A percentile compares a stretch with the other conserved stretches of the same genome.
phyloP scores from a whole-genome alignment of 331 rosid species.

The Stylosanthes scabra region DNA sequence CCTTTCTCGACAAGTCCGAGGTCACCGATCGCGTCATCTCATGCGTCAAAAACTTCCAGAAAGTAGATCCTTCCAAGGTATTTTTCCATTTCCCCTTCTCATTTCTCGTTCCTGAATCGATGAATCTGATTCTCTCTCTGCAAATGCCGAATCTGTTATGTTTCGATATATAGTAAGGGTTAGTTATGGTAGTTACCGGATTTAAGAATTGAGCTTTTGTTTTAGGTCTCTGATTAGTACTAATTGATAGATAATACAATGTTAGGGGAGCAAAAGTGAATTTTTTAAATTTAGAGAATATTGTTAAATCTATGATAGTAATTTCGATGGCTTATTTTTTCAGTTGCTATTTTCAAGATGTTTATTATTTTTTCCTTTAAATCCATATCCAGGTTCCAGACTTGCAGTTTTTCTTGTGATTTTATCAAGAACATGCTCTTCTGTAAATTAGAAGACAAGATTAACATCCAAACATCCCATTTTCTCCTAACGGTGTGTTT shows the following conservation, averaged over 20 bases:
- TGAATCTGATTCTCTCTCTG: neutral
- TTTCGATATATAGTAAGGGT: too few species aligned
- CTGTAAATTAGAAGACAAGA: neutral
- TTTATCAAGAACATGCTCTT: neutral
- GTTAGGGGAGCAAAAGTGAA: neutral
- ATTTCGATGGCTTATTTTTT: neutral
- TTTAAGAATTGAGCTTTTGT: too few species aligned
- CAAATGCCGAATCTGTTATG: too few species aligned
- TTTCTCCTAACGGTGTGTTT: too few species aligned
- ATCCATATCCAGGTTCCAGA: too few species aligned
- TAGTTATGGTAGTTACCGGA: too few species aligned
- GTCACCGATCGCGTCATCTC: constrained; percentile 90
- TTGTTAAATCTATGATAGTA: too few species aligned
- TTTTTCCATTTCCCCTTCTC: neutral
- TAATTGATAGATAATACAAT: neutral
- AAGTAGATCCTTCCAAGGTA: constrained; percentile 95
- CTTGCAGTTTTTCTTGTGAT: too few species aligned
- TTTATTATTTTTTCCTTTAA: too few species aligned
- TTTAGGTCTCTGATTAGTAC: neutral
- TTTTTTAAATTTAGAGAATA: neutral
- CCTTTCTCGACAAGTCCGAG: constrained; percentile 92
- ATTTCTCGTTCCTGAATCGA: neutral
- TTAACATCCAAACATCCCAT: too few species aligned
- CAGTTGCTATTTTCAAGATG: neutral
- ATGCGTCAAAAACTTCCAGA: constrained; percentile 94